Evolutionary conservation across 1,139 yeast genomes (phyloP), one percentile per base, ranked within the genome.

Genomic region (Geotrichum australiense): DNA sequence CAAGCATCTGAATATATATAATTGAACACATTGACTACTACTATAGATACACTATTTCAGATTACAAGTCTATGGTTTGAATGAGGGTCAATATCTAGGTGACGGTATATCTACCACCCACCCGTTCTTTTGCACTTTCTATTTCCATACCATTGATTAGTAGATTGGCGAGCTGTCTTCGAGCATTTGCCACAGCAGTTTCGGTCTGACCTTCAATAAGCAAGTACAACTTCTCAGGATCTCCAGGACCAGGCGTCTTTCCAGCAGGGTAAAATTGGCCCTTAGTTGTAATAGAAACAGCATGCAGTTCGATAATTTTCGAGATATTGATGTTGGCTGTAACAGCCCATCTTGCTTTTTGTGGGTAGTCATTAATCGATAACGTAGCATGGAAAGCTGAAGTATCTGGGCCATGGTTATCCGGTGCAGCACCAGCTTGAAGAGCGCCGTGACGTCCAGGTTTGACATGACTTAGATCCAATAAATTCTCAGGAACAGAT

Each of bases 341-440:
- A 4, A 84, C 89, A 39, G 72, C 72, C 93, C 94, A 81, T 52
- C 98, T 68, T 0, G 89, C 91, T 35, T 74, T 70, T 54, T 83
- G 91, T 0, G 97, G 96, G 23, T 84, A 68, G 56, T 91, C 96
- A 54, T 91, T 91, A 50, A 89, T 80, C 39, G 77, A 76, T 43
- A 91, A 70, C 31, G 77, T 72, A 0, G 95, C 81, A 53, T 79
- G 82, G 64, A 69, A 85, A 22, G 75, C 72, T 21, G 80, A 73
- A 19, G 71, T 65, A 48, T 80, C 87, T 0, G 86, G 81, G 0
- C 68, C 62, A 29, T 78, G 70, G 14, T 83, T 72, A 45, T 80
- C 84, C 3, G 78, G 76, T 0, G 82, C 81, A 46, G 74, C 76
- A 11, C 73, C 68, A 18, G 75, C 72, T 10, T 45, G 44, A 12